A percentile compares a stretch with the other conserved stretches of the same genome.
Conservation (phyloP, 139 green algal genomes). For the Auxenochlorella protothecoides region DNA sequence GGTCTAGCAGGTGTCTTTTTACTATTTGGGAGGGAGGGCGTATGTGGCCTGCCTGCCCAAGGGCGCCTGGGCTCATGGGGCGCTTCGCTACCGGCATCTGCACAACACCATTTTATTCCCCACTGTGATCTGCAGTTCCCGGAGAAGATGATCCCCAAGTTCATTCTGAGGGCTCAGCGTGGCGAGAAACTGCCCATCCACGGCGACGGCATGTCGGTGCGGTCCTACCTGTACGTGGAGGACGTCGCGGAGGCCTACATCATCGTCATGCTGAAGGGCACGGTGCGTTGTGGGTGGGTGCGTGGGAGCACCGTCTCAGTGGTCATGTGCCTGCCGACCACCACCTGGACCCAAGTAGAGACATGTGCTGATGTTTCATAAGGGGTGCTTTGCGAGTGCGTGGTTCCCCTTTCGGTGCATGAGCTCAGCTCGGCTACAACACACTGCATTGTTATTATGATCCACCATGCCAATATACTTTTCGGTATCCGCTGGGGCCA, state of each 20-base stretch:
- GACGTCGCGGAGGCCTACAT: conserved; percentile 91
- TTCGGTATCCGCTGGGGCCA: no score
- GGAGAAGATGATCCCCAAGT: conserved; percentile 80
- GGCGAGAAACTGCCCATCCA: conserved; percentile 64
- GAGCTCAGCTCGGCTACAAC: no score
- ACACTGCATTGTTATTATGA: no score
- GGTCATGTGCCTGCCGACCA: no score
- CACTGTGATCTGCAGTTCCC: conserved; percentile 38
- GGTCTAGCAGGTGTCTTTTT: neutral
- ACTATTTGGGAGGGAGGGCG: neutral
- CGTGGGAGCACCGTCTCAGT: neutral
- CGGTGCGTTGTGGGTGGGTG: neutral
- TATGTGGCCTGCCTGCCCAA: neutral
- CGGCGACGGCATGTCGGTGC: conserved; percentile 32
- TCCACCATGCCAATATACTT: no score
- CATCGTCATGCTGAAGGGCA: conserved; percentile 68
- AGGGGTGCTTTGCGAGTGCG: no score
- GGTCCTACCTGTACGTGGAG: conserved; percentile 84
- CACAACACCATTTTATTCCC: neutral
- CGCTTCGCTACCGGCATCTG: no score
- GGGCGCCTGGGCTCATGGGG: no score
- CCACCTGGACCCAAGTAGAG: no score
- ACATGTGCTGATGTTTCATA: no score
- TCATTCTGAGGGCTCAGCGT: conserved; percentile 57
- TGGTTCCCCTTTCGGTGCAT: no score